Base-by-base conservation (phyloP, 169 alveolate genomes). In the Theileria luwenshuni region DNA sequence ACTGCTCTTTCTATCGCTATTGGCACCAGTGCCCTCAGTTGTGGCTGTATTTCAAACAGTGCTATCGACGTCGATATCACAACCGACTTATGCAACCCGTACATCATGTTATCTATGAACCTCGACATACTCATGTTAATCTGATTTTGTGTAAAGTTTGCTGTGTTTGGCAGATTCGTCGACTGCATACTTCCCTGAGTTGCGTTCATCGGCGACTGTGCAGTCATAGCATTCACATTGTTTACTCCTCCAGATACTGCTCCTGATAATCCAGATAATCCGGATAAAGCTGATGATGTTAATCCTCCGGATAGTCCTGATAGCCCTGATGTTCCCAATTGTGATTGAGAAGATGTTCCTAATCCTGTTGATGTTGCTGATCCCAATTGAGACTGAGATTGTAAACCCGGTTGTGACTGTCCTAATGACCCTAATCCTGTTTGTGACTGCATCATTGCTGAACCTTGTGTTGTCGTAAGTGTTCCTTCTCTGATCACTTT, bases 1-100 rank as follows among this genome's bases (percentile, higher is more conserved):
- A 98, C 94, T 0, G 99, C 98, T 42, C 94, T 69, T 58, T 97
- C 98, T 21, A 98, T 92, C 7, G 99, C 99, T 58, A 94, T 73
- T n/a, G 98, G 98, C 15, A 97, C 96, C 41, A 95, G 64, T 17
- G 85, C 86, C 38, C 95, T 90, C 48, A 97, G 80, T 32, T 86
- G 86, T 21, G 96, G 96, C 60, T 92, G 97, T 27, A 92, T 79
- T 72, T 90, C 94, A 72, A 94, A 91, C 51, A 94, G 84, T 3
- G 95, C 97, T 62, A 94, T 90, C 7, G 96, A 90, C 19, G 96
- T 96, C 3, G 96, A 92, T 58, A 94, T 91, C 49, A 87, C 83
- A 45, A 92, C 94, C 33, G 86, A 47, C 33, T 38, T 52, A 61
- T 72, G 89, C 27, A 81, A 58, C 45, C 15, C 30, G 65, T 56